phyloP scores from a whole-genome alignment of 768 basidiomycete species.

The Rhizopogon vinicolor region DNA sequence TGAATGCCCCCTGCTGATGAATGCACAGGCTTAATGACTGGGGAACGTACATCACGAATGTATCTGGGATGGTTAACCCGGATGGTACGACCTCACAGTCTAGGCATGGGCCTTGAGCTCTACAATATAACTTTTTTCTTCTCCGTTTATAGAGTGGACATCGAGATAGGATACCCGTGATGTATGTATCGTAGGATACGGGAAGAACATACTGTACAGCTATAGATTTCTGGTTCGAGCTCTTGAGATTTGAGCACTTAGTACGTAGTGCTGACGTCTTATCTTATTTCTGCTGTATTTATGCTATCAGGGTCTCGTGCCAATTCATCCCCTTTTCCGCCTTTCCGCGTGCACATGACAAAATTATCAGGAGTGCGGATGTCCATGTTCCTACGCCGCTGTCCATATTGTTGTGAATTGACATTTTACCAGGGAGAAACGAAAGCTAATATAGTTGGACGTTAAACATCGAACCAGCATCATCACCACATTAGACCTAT shows the following conservation, averaged over 20 bases:
- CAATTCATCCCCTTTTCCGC: too few species aligned
- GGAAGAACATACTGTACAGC: not conserved
- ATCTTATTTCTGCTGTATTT: not conserved
- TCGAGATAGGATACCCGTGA: not conserved
- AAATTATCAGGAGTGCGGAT: not conserved
- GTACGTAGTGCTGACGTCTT: not conserved
- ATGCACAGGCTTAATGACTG: slow-evolving; percentile 32
- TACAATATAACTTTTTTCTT: not conserved
- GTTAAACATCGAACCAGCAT: not conserved
- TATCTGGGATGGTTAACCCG: slow-evolving; percentile 20
- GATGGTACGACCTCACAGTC: slow-evolving; percentile 6
- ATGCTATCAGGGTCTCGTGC: not conserved
- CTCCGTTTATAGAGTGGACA: not conserved
- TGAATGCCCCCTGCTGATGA: not conserved
- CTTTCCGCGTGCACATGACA: not conserved
- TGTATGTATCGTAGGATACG: not conserved
- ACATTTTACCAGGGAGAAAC: not conserved
- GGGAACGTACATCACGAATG: slow-evolving; percentile 32
- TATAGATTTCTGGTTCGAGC: too few species aligned
- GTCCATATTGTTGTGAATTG: too few species aligned
- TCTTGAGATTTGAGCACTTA: not conserved
- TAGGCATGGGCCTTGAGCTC: not conserved
- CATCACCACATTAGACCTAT: not conserved
- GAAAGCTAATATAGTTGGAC: not conserved
- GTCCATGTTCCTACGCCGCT: not conserved